Evolutionary conservation across 345 rosid genomes (phyloP).

Genomic region (Erysimum cheiranthoides): DNA sequence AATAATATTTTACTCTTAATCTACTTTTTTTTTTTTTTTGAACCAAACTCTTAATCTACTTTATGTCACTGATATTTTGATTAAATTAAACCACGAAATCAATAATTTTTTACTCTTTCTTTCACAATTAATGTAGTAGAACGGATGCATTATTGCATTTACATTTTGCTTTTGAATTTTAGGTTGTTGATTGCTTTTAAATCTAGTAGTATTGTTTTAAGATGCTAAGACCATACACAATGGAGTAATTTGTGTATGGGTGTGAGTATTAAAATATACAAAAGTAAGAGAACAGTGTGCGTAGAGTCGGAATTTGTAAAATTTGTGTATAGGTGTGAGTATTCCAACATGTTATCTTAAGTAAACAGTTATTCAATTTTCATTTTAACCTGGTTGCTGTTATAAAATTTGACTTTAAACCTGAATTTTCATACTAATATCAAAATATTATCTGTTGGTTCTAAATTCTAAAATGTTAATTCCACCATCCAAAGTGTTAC

Average conservation of each 20-base stretch:
- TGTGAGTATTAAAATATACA: too few relatives aligned
- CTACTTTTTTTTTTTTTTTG: too few relatives aligned
- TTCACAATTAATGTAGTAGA: not conserved
- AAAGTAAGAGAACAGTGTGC: too few relatives aligned
- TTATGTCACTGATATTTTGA: not conserved
- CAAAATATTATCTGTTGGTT: not conserved
- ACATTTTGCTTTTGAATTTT: not conserved
- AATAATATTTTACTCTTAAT: not conserved
- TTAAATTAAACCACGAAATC: not conserved
- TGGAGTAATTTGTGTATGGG: too few relatives aligned
- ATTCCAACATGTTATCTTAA: too few relatives aligned
- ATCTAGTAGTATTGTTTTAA: too few relatives aligned
- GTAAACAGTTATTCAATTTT: too few relatives aligned
- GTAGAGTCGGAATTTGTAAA: too few relatives aligned
- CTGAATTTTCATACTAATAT: too few relatives aligned
- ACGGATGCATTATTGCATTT: not conserved
- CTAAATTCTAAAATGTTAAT: not conserved
- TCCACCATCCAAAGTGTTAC: not conserved
- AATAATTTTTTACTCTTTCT: not conserved
- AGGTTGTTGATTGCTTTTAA: not conserved
- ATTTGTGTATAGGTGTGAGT: too few relatives aligned
- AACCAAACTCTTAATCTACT: not conserved
- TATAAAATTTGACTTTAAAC: not conserved
- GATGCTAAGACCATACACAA: too few relatives aligned
- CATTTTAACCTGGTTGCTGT: not conserved